Conservation (phyloP, 1,284 basidiomycete genomes). For the Boletus mariae region DNA sequence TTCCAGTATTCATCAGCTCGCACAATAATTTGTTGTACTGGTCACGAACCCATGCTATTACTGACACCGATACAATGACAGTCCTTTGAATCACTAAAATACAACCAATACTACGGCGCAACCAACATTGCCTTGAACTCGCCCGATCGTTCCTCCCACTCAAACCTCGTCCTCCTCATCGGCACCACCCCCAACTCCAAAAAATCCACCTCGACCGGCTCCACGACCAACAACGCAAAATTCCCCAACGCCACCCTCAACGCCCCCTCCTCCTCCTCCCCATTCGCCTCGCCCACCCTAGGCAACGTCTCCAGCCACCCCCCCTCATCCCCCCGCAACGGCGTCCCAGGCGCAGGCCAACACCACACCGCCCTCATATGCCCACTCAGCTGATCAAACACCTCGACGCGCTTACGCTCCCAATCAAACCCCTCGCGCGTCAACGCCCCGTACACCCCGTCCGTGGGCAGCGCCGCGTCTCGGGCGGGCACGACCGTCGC, state of each 20-base stretch:
- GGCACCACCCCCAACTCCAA: conserved; percentile 52
- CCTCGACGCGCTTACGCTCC: conserved; percentile 52
- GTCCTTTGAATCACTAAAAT: too few species aligned
- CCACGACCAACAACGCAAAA: conserved; percentile 63
- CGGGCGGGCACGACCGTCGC: conserved; percentile 43
- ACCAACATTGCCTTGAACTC: conserved; percentile 53
- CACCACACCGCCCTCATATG: conserved; percentile 66
- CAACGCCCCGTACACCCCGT: conserved; percentile 35
- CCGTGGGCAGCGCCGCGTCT: conserved; percentile 10
- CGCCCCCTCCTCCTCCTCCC: conserved; percentile 40
- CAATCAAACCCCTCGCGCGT: conserved; percentile 49
- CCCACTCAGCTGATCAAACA: conserved; percentile 52
- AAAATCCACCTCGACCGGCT: conserved; percentile 62
- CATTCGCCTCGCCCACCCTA: conserved; percentile 41
- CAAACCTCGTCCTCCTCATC: conserved; percentile 54
- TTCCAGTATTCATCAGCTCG: too few species aligned
- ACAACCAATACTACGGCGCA: conserved; percentile 42
- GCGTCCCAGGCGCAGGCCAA: conserved; percentile 53
- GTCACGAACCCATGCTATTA: too few species aligned
- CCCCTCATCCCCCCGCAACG: conserved; percentile 48
- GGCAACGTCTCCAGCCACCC: conserved; percentile 51
- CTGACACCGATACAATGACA: too few species aligned
- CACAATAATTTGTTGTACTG: too few species aligned
- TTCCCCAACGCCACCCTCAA: conserved; percentile 52
- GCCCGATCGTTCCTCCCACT: conserved; percentile 26